Evolutionary conservation across 441 rosid species (phyloP), one percentile per base, ranked within the genome.

Genomic region (Bocquillonia castaneifolia): DNA sequence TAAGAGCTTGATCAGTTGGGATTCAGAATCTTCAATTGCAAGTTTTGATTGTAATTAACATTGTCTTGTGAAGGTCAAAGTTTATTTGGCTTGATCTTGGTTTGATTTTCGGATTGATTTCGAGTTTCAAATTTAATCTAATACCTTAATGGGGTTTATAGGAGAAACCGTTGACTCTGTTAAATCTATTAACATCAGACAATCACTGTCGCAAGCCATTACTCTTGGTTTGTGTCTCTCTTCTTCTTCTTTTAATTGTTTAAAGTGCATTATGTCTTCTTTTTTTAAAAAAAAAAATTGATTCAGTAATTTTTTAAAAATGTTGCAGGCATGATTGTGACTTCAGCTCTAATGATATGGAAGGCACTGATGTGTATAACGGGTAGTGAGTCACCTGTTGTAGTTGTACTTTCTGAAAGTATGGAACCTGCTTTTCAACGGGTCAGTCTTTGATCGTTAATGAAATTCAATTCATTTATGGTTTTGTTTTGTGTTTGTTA

Each of bases 391-490:
- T 91, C 96, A 0, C 95, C 97, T 23, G 84, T 88, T 0, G 99
- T 91, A 31, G 96, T 89, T 73, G 90, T 89, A 67, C 92, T 93
- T 59, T 80, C 97, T 22, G 92, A 64, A 64, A 91, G 97, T 59
- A 91, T 91, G 96, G 99, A 93, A 75, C 99, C 96, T 68, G 99
- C 88, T 66, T 93, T 93, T 77, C 67, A 87, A 68, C 80, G 96
- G 70, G 94, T 88, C 28, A 70, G 83, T 77, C 64, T 23, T 12
- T 42, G 15, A 17, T 42, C 34, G n/a, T n/a, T n/a, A n/a, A 29
- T 36, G 22, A 18, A 39, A 48, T 3, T 73, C 10, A 10, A 12
- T 2, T 55, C 8, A 28, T 37, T 9, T 64, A 6, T 31, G 18
- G 34, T 22, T 12, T 18, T 20, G 13, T 63, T 44, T 29, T 52